A percentile compares a stretch with the other conserved stretches of the same genome.
These are phyloP conservation scores for Candida frijolesensis DNA, from an alignment of 1,139 yeast species.

Conservation along the genomic window DNA sequence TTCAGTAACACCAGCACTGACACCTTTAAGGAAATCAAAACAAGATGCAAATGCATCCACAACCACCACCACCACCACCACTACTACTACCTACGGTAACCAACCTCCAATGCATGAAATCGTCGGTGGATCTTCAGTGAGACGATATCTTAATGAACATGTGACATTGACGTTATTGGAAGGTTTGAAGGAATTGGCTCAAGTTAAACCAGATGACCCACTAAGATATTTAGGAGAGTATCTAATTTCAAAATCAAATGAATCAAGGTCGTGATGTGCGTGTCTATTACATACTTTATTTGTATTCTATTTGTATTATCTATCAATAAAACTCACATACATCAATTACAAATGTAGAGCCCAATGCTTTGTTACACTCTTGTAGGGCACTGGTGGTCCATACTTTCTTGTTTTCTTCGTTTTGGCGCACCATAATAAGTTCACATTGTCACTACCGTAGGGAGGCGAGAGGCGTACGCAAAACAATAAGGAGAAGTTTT, in stretches of 20 bases:
- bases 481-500: neutral
- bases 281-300: neutral
- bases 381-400: too few species aligned
- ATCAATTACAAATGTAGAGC: too few species aligned
- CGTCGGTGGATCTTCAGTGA: conserved; percentile 80
- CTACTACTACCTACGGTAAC: neutral
- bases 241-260: conserved; percentile 54
- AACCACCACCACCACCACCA: neutral
- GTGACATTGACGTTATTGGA: conserved; percentile 67
- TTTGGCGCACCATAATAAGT: too few species aligned
- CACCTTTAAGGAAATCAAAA: conserved; percentile 11
- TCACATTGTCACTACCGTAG: too few species aligned
- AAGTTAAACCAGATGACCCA: conserved; percentile 68
- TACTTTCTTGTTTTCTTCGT: too few species aligned
- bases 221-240: conserved; percentile 70
- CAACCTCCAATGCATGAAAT: conserved; percentile 48
- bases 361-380: too few species aligned
- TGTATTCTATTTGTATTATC: neutral
- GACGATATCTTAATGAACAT: conserved; percentile 74
- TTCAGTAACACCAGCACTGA: conserved; percentile 2
- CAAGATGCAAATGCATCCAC: conserved; percentile 7
- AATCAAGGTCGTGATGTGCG: conserved; percentile 13
- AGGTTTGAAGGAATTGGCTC: conserved; percentile 66
- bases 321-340: neutral
- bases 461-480: too few species aligned